Conservation (phyloP, 225 moss, liverwort and hornwort genomes). For the Marchantia polymorpha region DNA sequence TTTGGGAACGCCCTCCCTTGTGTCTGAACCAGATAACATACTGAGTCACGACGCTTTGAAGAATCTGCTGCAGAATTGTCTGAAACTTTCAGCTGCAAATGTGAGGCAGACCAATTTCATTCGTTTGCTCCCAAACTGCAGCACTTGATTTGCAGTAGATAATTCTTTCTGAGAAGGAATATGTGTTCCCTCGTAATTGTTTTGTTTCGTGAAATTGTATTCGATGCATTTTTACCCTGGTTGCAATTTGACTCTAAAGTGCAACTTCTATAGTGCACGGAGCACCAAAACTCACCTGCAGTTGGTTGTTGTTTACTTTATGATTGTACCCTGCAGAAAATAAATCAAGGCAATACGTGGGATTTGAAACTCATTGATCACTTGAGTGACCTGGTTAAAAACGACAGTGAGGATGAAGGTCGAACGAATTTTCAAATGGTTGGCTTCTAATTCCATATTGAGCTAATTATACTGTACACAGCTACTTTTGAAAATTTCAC, state of each 20-base stretch:
- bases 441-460: not conserved
- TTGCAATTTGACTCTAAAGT: not conserved
- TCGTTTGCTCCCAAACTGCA: too few relatives aligned
- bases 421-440: conserved; percentile 93
- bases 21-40: conserved; percentile 25
- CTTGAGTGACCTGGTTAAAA: conserved; percentile 82
- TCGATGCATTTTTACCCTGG: not conserved
- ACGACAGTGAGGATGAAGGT: conserved; percentile 67
- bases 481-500: too few relatives aligned
- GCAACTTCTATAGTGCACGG: not conserved
- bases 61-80: conserved; percentile 36
- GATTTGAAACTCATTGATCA: conserved; percentile 86
- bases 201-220: not conserved
- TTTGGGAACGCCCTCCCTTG: not conserved
- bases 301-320: not conserved
- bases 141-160: too few relatives aligned
- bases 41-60: conserved; percentile 33
- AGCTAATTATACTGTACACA: too few relatives aligned
- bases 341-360: conserved; percentile 95
- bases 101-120: conserved; percentile 21
- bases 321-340: conserved; percentile 59
- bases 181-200: not conserved
- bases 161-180: too few relatives aligned
- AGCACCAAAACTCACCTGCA: not conserved
- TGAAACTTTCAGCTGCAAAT: conserved; percentile 49